Evolutionary conservation across 768 basidiomycete genomes (phyloP), one percentile per base, ranked within the genome.

Genomic region (Filobasidium floriforme): DNA sequence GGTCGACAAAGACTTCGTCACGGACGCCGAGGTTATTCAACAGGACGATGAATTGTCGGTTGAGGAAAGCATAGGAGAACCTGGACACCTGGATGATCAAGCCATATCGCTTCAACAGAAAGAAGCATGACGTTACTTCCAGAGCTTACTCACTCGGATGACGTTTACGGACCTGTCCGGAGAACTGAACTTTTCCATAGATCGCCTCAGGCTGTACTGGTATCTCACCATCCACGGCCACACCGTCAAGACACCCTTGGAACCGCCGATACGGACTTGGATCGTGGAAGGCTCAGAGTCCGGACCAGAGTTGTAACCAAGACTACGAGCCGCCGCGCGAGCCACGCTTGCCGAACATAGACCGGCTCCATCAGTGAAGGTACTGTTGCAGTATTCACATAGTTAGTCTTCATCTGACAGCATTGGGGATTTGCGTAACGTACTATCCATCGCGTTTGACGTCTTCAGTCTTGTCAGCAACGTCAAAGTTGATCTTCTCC

Each of bases 31-130:
- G 73, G 0, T 70, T 72, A 19, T 70, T 71, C 68, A 78, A 72
- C 57, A 78, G 70, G 24, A 72, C 71, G 72, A 78, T 77, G 68
- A 77, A 78, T 61, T 78, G 77, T 24, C 77, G 63, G 62, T 78
- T 77, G 54, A 78, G 63, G 62, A 75, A 74, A 6, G 77, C 77
- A 14, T 26, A 24, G 28, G 28, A 37, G 28, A 32, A 51, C 24
- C n/a, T 32, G 9, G 60, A 32, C 22, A 24, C 40, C 28, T 51
- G 7, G 12, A 28, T 44, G 24, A 29, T 4, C n/a, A 1, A 52
- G 49, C 28, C n/a, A 11, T 24, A 49, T 18, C 46, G 22, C 22
- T 32, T 40, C 22, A 15, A 14, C 14, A 22, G 14, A 32, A 24
- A 6, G 7, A 7, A 26, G 10, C 22, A 26, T 7, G 1, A 44